Base-by-base conservation (phyloP, 1,284 basidiomycete species). In the Ustilago tritici region DNA sequence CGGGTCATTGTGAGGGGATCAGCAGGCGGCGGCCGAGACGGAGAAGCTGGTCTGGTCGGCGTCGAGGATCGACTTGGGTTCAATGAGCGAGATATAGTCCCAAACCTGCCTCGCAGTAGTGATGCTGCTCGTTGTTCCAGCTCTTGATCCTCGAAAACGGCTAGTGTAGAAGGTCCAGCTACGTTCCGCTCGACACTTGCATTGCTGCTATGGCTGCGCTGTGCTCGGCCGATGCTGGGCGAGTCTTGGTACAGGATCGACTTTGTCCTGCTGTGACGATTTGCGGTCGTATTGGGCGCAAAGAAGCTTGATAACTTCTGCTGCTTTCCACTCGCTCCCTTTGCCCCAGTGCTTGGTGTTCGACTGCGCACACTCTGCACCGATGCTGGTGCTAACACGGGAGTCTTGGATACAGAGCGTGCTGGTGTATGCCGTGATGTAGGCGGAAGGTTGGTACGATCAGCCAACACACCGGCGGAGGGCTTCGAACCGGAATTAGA, bases 231-330 rank as follows among this genome's bases (percentile, higher is more conserved):
- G 3, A 63, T 14, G 32, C 60, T 66, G 4, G 69, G 69, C 34
- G 64, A 71, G 23, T 66, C 56, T 38, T 54, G 38, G 4, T 40
- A 53, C 10, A 31, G 6, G 19, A 34, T 56, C 31, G 40, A 17
- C 36, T 54, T 23, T 28, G 38, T 4, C 2, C 34, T 17, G n/a
- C 34, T 40, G 52, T 14, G 40, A 31, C 31, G 7, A 32, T 34
- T 17, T 10, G n/a, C 14, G 23, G 73, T 68, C 2, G 73, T 66
- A 17, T 69, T 56, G 0, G 74, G 56, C 38, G 63, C 64, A 32
- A 76, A 76, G 46, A 76, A 76, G 56, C 59, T 68, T 3, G 65
- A 58, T 28, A 76, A 53, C 55, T 70, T 76, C 34, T 59, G 65
- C 64, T 75, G 66, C 35, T 54, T 65, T 17, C 38, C 28, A 14